A percentile compares a stretch with the other conserved stretches of the same genome.
Evolutionary conservation across 805 yeast species (phyloP).

Genomic region (Candida cerambycidarum): DNA sequence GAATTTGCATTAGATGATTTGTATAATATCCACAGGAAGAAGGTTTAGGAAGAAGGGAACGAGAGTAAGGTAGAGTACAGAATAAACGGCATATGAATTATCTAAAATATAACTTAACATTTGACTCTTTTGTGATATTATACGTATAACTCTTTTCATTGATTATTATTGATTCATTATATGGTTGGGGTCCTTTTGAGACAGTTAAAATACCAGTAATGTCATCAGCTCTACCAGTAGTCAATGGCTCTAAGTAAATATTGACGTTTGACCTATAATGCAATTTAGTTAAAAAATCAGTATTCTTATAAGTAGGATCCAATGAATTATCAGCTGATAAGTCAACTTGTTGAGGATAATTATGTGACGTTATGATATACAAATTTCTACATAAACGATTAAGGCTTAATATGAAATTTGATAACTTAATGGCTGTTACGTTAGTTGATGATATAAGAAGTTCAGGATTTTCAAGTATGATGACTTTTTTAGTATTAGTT

Average conservation of each 20-base stretch:
- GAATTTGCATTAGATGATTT: constrained; percentile 85
- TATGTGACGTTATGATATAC: constrained; percentile 38
- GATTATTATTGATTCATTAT: constrained; percentile 15
- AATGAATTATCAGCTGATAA: constrained; percentile 14
- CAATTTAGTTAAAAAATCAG: constrained; percentile 48
- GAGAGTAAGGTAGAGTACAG: no score
- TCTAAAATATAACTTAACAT: constrained; percentile 45
- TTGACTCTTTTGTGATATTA: constrained; percentile 54
- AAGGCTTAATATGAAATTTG: constrained; percentile 32
- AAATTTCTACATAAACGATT: constrained; percentile 32
- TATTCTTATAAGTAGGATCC: constrained; percentile 39
- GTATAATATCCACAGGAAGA: constrained; percentile 47
- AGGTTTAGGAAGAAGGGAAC: no score
- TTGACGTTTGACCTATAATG: constrained; percentile 52
- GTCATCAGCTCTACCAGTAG: constrained; percentile 81
- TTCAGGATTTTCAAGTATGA: constrained; percentile 51
- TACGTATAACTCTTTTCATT: constrained; percentile 65
- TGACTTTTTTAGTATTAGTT: constrained; percentile 15
- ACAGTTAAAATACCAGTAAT: constrained; percentile 71
- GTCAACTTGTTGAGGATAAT: constrained; percentile 35
- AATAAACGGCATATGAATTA: no score
- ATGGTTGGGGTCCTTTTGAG: constrained; percentile 51
- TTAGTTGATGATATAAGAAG: constrained; percentile 44
- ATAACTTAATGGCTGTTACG: constrained; percentile 33
- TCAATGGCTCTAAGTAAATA: constrained; percentile 62